phyloP scores from a whole-genome alignment of 1,284 basidiomycete genomes.

The Kalmanozyma brasiliensis region DNA sequence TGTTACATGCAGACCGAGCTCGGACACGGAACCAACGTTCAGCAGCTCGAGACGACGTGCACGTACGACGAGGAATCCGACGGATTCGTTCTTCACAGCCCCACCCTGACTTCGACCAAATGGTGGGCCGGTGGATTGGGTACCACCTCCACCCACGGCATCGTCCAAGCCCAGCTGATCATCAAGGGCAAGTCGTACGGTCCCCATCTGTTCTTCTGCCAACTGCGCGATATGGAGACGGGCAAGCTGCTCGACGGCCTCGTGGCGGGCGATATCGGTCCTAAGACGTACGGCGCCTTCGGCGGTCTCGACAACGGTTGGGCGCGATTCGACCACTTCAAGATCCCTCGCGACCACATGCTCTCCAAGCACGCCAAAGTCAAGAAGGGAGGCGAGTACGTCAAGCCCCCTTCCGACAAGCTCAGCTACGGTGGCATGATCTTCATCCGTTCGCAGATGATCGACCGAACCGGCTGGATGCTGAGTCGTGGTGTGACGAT shows the following conservation, averaged over 20 bases:
- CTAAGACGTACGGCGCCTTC: conserved; percentile 73
- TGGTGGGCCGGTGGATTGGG: conserved; percentile 82
- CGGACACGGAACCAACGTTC: conserved; percentile 74
- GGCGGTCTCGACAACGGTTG: conserved; percentile 78
- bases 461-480: conserved; percentile 73
- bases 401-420: conserved; percentile 78
- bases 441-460: conserved; percentile 71
- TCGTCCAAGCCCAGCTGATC: conserved; percentile 80
- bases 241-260: conserved; percentile 77
- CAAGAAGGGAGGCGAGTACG: conserved; percentile 76
- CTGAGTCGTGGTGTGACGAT: conserved; percentile 77
- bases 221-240: conserved; percentile 70
- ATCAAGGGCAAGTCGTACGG: conserved; percentile 77
- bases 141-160: conserved; percentile 79
- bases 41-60: conserved; percentile 78
- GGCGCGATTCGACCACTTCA: conserved; percentile 75
- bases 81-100: conserved; percentile 81
- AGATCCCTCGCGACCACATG: conserved; percentile 81
- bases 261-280: conserved; percentile 78
- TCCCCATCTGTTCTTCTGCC: conserved; percentile 80
- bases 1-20: conserved; percentile 70
- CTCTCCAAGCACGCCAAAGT: conserved; percentile 79
- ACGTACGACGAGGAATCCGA: conserved; percentile 77
- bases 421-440: conserved; percentile 78
- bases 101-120: conserved; percentile 79